Percentiles rank a stretch among this genome's conserved stretches.
These are phyloP conservation scores for Daldinia sp. DNA, from an alignment of 2,329 filamentous ascomycete genomes.

Conservation along the genomic window DNA sequence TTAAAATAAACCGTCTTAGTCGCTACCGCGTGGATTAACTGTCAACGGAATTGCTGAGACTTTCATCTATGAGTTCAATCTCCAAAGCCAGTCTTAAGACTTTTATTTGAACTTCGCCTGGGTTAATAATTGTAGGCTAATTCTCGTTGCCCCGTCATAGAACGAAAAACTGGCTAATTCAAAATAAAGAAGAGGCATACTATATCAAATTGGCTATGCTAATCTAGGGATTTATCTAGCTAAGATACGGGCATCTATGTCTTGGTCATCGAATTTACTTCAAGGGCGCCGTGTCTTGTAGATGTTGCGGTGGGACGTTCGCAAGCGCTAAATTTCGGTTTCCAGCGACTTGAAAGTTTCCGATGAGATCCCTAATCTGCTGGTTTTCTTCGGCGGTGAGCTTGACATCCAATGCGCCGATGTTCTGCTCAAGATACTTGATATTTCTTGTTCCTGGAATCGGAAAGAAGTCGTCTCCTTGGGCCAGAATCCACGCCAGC, in stretches of 20 bases:
- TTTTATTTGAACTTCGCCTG: neutral
- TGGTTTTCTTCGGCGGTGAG: conserved; percentile 49
- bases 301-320: neutral
- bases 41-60: neutral
- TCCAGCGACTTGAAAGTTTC: conserved; percentile 34
- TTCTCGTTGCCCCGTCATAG: neutral
- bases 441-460: conserved; percentile 49
- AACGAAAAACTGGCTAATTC: neutral
- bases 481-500: conserved; percentile 61
- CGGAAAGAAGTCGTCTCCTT: conserved; percentile 53
- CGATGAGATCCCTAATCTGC: conserved; percentile 49
- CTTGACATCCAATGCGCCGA: conserved; percentile 45
- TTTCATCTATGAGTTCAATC: neutral
- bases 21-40: neutral
- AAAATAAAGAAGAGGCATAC: neutral
- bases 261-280: neutral
- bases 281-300: conserved; percentile 26
- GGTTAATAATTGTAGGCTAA: neutral
- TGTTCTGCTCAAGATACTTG: conserved; percentile 48
- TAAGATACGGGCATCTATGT: neutral
- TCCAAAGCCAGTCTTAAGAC: neutral
- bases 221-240: neutral
- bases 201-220: neutral
- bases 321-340: conserved; percentile 8
- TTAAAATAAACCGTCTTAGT: neutral